Percentiles rank a stretch among this genome's conserved stretches.
These are phyloP conservation scores for Lactuca sativa DNA, from an alignment of 129 eudicot genomes.

Conservation along the genomic window DNA sequence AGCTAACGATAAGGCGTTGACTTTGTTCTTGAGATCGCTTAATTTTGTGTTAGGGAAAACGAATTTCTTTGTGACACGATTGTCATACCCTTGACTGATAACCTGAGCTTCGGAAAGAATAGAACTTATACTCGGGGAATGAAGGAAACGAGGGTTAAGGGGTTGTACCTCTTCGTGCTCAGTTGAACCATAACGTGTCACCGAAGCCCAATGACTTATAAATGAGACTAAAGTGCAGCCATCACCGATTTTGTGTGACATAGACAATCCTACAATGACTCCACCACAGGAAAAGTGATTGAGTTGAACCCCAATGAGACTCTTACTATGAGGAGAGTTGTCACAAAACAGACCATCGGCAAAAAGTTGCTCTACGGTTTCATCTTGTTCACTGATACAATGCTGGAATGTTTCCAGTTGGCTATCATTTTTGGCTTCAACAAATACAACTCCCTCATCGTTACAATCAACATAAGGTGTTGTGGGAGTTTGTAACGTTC, in stretches of 20 bases:
- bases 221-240: not conserved
- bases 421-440: not conserved
- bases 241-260: not conserved
- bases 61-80: not conserved
- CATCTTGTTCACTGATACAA: too few species aligned
- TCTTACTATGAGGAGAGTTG: not conserved
- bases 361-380: too few species aligned
- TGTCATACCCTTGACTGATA: not conserved
- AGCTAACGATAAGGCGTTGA: not conserved
- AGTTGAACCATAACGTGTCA: not conserved
- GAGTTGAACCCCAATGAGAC: not conserved
- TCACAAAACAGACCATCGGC: too few species aligned
- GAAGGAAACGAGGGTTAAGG: not conserved
- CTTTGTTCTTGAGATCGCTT: not conserved
- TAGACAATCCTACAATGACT: not conserved
- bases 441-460: conserved; percentile 31
- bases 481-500: not conserved
- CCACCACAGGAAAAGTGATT: not conserved
- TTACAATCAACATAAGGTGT: conserved; percentile 23
- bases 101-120: too few species aligned
- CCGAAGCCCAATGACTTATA: not conserved
- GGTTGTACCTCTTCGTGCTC: not conserved
- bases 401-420: too few species aligned
- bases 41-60: not conserved
- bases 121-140: not conserved